Evolutionary conservation across 345 rosid species (phyloP), one percentile per base, ranked within the genome.

Genomic region (Dovyalis caffra): DNA sequence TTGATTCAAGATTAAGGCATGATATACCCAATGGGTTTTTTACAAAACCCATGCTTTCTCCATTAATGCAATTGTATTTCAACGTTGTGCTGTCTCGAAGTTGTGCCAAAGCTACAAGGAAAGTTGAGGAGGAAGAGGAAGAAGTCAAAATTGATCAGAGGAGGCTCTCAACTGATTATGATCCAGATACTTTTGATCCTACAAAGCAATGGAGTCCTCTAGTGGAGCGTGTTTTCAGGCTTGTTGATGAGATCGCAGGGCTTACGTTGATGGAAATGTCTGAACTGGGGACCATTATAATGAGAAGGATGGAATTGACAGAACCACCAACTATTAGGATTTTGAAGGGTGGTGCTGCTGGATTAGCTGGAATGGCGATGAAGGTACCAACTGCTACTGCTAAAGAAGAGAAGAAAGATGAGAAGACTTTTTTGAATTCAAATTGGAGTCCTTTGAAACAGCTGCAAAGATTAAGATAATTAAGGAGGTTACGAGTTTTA

Each of bases 361-460:
- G 83, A 37, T 66, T 90, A 29, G 88, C 83, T 14, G 89, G 80
- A 69, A 80, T 88, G 84, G 83, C 76, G 2, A 51, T 49, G 77
- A 83, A 88, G 80, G 80, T 75, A 0, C 8, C 78, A 0, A 45
- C 78, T 61, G 78, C 84, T 61, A 78, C 84, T 23, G 85, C 90
- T 6, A 84, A 79, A 74, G 94, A 90, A 75, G 98, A 94, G 82
- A 82, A 87, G 82, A 89, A 90, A 77, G 83, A 87, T 0, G 97
- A 89, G 80, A 89, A 94, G 85, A 90, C 95, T 7, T 86, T 65
- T 94, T 94, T 69, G 98, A 94, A 78, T 51, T 94, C 70, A 94
- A 90, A 33, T 66, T 94, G 86, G 96, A 94, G 53, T 85, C 92
- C 0, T 90, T 72, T 37, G 97, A 94, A 32, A 87, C 95, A 1